Conservation (phyloP, 1,284 basidiomycete genomes). For the Tilletia indica region DNA sequence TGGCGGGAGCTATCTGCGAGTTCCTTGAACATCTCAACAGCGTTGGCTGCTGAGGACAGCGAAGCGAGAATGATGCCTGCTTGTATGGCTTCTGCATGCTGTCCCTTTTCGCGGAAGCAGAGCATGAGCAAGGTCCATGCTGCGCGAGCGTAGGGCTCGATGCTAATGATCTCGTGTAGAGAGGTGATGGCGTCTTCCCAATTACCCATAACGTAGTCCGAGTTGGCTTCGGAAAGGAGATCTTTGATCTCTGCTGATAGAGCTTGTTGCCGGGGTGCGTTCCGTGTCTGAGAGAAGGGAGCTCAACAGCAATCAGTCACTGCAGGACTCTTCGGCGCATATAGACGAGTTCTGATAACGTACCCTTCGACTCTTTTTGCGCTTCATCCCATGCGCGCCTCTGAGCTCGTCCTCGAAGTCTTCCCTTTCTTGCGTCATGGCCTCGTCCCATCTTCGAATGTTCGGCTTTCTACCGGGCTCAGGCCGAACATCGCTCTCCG, state of each 20-base stretch:
- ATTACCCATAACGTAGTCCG: slow-evolving; percentile 75
- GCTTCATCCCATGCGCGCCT: slow-evolving; percentile 18
- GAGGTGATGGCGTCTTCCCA: slow-evolving; percentile 70
- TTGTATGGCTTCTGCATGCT: slow-evolving; percentile 73
- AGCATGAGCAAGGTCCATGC: slow-evolving; percentile 85
- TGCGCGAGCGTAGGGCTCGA: slow-evolving; percentile 77
- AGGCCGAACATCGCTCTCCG: too few species aligned
- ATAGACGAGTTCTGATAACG: neutral
- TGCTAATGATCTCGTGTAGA: slow-evolving; percentile 87
- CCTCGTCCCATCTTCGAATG: slow-evolving; percentile 34
- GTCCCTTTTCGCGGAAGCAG: slow-evolving; percentile 70
- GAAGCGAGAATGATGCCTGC: slow-evolving; percentile 69
- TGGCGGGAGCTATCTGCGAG: slow-evolving; percentile 65
- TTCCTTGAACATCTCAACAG: slow-evolving; percentile 82
- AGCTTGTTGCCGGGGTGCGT: slow-evolving; percentile 27
- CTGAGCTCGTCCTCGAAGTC: slow-evolving; percentile 49
- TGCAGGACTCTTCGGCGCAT: too few species aligned
- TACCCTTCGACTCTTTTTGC: slow-evolving; percentile 5
- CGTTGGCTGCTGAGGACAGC: slow-evolving; percentile 60
- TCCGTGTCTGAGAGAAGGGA: slow-evolving; percentile 13
- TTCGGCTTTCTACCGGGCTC: neutral
- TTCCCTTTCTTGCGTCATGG: slow-evolving; percentile 44
- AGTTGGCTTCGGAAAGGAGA: slow-evolving; percentile 81
- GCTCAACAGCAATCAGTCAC: too few species aligned
- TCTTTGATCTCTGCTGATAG: slow-evolving; percentile 78